These are phyloP conservation scores for Bothriochloa decipiens DNA, from an alignment of 176 grass and related monocot genomes.

Conservation along the genomic window DNA sequence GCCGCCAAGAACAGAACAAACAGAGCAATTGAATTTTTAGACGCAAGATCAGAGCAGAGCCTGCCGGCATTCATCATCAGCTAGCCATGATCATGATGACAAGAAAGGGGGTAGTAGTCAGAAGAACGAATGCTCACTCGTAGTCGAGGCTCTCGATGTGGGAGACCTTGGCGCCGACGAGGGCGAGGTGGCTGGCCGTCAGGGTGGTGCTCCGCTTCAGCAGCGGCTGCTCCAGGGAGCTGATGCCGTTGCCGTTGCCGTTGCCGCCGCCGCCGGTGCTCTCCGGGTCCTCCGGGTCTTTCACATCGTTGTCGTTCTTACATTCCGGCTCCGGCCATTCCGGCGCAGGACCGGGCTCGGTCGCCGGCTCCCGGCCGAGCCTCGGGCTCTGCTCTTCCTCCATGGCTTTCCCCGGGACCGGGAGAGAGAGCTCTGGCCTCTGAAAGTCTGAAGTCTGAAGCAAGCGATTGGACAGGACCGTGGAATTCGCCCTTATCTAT, in stretches of 20 bases:
- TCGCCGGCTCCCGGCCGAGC: background rate
- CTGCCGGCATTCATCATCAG: background rate
- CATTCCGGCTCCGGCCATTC: background rate
- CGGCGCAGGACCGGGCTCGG: background rate
- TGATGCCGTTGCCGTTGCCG: background rate
- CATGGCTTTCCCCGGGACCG: background rate
- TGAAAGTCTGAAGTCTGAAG: background rate
- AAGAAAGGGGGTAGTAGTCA: background rate
- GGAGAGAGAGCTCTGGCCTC: background rate
- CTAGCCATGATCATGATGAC: background rate
- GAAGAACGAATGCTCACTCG: constrained; percentile 55
- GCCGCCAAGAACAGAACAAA: background rate
- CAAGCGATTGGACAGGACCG: background rate
- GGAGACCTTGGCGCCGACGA: constrained; percentile 93
- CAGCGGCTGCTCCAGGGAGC: constrained; percentile 65
- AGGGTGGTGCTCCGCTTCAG: constrained; percentile 70
- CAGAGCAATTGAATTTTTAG: background rate
- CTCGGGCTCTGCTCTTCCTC: constrained; percentile 42
- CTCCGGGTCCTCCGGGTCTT: constrained; percentile 32
- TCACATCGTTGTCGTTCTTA: constrained; percentile 14
- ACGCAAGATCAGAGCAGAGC: background rate
- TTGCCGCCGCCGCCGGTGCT: background rate
- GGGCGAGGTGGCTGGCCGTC: constrained; percentile 76
- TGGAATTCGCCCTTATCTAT: constrained; percentile 35
- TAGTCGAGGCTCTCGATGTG: constrained; percentile 99